phyloP scores from a whole-genome alignment of 1,284 basidiomycete genomes.

The Tilletiaria anomala region DNA sequence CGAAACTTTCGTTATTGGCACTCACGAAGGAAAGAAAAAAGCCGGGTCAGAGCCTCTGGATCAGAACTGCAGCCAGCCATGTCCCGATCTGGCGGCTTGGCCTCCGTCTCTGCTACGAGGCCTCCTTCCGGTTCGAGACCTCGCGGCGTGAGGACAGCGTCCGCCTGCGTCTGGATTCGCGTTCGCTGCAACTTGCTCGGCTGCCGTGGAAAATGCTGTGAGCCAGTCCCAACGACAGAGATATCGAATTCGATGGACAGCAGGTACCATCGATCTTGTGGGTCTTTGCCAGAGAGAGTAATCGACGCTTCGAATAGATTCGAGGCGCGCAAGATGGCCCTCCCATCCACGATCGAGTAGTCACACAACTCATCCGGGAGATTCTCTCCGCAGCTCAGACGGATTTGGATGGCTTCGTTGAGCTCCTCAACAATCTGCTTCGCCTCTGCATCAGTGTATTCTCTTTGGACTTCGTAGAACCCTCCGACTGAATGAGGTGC shows the following conservation, averaged over 20 bases:
- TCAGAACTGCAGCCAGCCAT: too few relatives aligned
- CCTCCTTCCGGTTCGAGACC: background rate
- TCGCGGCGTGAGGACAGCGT: conserved; percentile 16
- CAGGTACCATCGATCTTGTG: conserved; percentile 29
- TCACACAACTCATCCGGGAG: conserved; percentile 41
- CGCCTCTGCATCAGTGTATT: conserved; percentile 6
- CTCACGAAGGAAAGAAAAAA: too few relatives aligned
- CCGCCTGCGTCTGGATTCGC: conserved; percentile 14
- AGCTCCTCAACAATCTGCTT: conserved; percentile 51
- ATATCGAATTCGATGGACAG: conserved; percentile 28
- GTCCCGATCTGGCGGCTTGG: conserved; percentile 2
- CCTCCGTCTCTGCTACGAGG: background rate
- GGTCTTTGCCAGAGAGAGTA: conserved; percentile 52
- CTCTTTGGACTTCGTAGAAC: conserved; percentile 56
- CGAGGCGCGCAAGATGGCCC: conserved; percentile 58
- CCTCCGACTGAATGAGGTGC: conserved; percentile 47
- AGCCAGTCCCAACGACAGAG: conserved; percentile 13
- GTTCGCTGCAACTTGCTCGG: conserved; percentile 17
- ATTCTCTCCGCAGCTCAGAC: conserved; percentile 45
- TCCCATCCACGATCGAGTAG: conserved; percentile 52
- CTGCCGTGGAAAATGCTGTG: conserved; percentile 14
- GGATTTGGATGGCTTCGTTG: conserved; percentile 59
- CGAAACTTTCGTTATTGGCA: too few relatives aligned
- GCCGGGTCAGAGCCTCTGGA: too few relatives aligned
- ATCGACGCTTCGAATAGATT: conserved; percentile 62